phyloP scores from a whole-genome alignment of 495 filamentous ascomycete species.

The Bombardia bombarda region DNA sequence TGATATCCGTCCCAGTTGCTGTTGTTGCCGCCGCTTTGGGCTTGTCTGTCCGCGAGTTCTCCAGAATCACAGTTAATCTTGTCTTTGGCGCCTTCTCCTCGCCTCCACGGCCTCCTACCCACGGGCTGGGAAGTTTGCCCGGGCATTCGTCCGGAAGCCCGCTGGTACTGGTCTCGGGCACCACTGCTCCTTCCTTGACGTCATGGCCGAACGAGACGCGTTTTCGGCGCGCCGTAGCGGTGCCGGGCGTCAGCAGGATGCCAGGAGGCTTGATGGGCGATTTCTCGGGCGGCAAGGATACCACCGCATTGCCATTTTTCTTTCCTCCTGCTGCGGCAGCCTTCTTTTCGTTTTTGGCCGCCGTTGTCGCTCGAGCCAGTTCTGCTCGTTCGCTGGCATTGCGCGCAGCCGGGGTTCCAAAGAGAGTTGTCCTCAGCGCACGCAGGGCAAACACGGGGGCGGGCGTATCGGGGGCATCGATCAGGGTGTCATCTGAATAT shows the following conservation, averaged over 20 bases:
- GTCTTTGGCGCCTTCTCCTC: slow-evolving; percentile 25
- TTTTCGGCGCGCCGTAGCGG: slow-evolving; percentile 67
- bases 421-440: slow-evolving; percentile 84
- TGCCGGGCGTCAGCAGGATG: slow-evolving; percentile 87
- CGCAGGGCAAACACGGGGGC: slow-evolving; percentile 90
- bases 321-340: no score
- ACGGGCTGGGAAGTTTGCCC: slow-evolving; percentile 59
- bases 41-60: slow-evolving; percentile 31
- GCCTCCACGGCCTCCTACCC: slow-evolving; percentile 23
- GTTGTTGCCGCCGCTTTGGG: slow-evolving; percentile 3
- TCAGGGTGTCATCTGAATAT: slow-evolving; percentile 34
- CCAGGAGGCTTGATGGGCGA: slow-evolving; percentile 39
- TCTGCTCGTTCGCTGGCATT: slow-evolving; percentile 14
- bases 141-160: slow-evolving; percentile 46
- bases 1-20: slow-evolving; percentile 5
- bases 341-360: slow-evolving; percentile 16
- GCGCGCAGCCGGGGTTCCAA: slow-evolving; percentile 63
- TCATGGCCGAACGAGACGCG: slow-evolving; percentile 79
- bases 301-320: slow-evolving; percentile 7
- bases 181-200: slow-evolving; percentile 34
- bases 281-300: slow-evolving; percentile 13
- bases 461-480: slow-evolving; percentile 80
- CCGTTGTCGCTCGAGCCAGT: neutral
- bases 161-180: slow-evolving; percentile 31
- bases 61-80: slow-evolving; percentile 48